Percentiles rank a stretch among this genome's conserved stretches.
Conservation (phyloP, 2,329 filamentous ascomycete genomes). For the Huntiella bhutanensis region DNA sequence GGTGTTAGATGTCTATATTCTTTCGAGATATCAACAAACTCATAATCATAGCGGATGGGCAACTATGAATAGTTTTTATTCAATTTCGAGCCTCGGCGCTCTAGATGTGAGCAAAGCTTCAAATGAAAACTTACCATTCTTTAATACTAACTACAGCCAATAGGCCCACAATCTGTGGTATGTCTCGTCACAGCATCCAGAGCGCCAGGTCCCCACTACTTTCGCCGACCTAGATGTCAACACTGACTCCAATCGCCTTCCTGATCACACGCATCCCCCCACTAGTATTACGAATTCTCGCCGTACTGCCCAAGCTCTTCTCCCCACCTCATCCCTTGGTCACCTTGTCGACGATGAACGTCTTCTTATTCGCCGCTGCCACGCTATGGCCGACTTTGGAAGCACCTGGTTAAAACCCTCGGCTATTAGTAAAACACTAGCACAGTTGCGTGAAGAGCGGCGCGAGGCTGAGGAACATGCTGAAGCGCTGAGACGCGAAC, state of each 20-base stretch:
- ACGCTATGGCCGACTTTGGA: slow-evolving; percentile 72
- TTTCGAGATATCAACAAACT: no score
- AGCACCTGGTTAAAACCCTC: slow-evolving; percentile 80
- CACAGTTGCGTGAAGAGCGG: slow-evolving; percentile 77
- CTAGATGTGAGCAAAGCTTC: not conserved
- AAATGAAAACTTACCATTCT: not conserved
- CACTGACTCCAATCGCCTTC: slow-evolving; percentile 17
- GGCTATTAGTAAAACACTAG: slow-evolving; percentile 71
- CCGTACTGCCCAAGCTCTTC: slow-evolving; percentile 26
- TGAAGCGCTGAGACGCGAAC: slow-evolving; percentile 51
- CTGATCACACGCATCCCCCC: slow-evolving; percentile 11
- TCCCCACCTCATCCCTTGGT: slow-evolving; percentile 42
- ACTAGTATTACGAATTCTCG: slow-evolving; percentile 14
- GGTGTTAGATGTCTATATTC: no score
- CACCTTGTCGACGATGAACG: slow-evolving; percentile 60
- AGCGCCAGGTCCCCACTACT: slow-evolving; percentile 19
- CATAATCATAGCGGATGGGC: no score
- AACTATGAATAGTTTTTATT: not conserved
- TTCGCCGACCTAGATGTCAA: slow-evolving; percentile 18
- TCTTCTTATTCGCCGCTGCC: slow-evolving; percentile 54
- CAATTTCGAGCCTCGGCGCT: not conserved
- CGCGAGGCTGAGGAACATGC: slow-evolving; percentile 75
- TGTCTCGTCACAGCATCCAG: slow-evolving; percentile 38
- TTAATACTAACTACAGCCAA: not conserved
- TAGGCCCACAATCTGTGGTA: slow-evolving; percentile 62